phyloP scores from a whole-genome alignment of 768 basidiomycete species.

The Leccinum disarticulatum region DNA sequence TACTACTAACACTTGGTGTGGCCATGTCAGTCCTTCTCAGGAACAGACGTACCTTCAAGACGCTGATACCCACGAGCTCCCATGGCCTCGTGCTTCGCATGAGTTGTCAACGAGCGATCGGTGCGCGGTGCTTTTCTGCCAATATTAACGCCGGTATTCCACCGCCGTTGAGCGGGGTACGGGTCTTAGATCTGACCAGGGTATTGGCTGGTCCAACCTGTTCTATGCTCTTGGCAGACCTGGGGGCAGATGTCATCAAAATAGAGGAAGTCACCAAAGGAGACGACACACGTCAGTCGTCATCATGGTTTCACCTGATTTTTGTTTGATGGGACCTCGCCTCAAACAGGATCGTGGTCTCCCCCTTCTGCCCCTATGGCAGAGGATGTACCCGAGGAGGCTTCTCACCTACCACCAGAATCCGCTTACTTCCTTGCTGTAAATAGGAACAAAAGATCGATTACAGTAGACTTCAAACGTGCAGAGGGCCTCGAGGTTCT shows the following conservation, averaged over 20 bases:
- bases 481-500: slow-evolving; percentile 76
- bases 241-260: slow-evolving; percentile 93
- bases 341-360: slow-evolving; percentile 56
- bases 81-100: not conserved
- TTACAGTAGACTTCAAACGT: slow-evolving; percentile 86
- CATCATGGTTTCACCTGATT: slow-evolving; percentile 5
- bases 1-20: not conserved
- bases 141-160: slow-evolving; percentile 48
- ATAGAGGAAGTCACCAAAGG: slow-evolving; percentile 79
- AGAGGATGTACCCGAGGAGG: slow-evolving; percentile 47
- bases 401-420: slow-evolving; percentile 77
- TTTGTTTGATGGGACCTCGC: slow-evolving; percentile 15
- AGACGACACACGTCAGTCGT: slow-evolving; percentile 79
- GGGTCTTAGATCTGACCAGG: slow-evolving; percentile 85
- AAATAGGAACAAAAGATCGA: slow-evolving; percentile 87
- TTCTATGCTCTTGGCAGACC: slow-evolving; percentile 92
- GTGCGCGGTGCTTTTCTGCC: slow-evolving; percentile 16
- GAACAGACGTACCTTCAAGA: not conserved
- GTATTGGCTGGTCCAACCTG: slow-evolving; percentile 90
- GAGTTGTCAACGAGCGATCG: slow-evolving; percentile 1
- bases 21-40: slow-evolving; percentile 13
- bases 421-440: slow-evolving; percentile 90
- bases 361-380: slow-evolving; percentile 59
- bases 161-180: slow-evolving; percentile 77
- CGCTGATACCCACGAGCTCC: not conserved